Percentiles rank a stretch among this genome's conserved stretches.
These are phyloP conservation scores for Penicillium sp. DNA, from an alignment of 2,329 filamentous ascomycete genomes.

Conservation along the genomic window DNA sequence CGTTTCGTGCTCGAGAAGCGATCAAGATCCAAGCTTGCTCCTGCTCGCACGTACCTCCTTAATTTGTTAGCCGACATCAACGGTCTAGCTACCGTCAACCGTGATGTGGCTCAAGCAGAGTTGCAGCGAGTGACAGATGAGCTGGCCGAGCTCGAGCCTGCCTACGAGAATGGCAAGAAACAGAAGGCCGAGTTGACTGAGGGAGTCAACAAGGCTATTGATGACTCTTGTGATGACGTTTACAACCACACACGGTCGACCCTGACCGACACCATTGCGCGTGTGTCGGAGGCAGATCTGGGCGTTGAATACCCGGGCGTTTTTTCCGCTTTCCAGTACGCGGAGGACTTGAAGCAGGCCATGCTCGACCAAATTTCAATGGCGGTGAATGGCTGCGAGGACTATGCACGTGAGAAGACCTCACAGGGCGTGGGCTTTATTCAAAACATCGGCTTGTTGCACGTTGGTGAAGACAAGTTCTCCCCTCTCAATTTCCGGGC, in stretches of 20 bases:
- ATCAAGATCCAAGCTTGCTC: constrained; percentile 88
- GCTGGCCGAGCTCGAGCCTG: constrained; percentile 74
- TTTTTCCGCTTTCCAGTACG: constrained; percentile 80
- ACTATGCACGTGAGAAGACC: constrained; percentile 72
- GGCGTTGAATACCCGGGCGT: constrained; percentile 83
- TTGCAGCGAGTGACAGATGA: constrained; percentile 76
- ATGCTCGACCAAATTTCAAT: constrained; percentile 85
- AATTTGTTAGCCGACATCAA: constrained; percentile 88
- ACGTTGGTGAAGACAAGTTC: constrained; percentile 77
- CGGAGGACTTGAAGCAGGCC: constrained; percentile 83
- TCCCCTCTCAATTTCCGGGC: constrained; percentile 79
- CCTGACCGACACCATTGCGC: constrained; percentile 67
- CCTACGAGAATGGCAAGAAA: constrained; percentile 76
- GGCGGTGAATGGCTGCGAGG: constrained; percentile 73
- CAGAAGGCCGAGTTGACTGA: constrained; percentile 74
- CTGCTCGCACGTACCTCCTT: constrained; percentile 88
- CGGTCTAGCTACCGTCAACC: constrained; percentile 76
- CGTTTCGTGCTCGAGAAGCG: constrained; percentile 95
- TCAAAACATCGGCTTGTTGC: constrained; percentile 78
- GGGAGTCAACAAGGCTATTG: constrained; percentile 72
- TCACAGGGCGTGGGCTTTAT: constrained; percentile 78
- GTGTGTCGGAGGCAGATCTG: constrained; percentile 69
- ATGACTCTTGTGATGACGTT: constrained; percentile 76
- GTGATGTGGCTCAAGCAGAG: constrained; percentile 78
- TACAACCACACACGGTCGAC: constrained; percentile 76